Evolutionary conservation across 2,329 filamentous ascomycete genomes (phyloP).

Genomic region (Thelonectria blattea): DNA sequence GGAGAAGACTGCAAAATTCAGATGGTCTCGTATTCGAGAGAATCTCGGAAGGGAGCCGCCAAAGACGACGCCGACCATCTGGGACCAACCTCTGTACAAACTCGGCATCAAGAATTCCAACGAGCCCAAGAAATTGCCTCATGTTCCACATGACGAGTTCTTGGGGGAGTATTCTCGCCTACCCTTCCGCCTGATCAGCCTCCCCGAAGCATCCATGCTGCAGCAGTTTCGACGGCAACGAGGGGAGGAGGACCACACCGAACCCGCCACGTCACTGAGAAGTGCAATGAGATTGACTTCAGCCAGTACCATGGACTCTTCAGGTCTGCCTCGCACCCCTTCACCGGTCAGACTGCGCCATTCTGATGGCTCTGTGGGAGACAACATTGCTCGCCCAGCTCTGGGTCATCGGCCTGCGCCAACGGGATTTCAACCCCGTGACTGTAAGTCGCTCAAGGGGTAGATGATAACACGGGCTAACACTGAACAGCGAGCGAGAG

Average conservation of each 20-base stretch:
- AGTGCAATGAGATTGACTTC: slow-evolving; percentile 40
- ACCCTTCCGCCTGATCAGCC: slow-evolving; percentile 46
- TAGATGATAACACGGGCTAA: slow-evolving; percentile 4
- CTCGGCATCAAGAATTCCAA: slow-evolving; percentile 20
- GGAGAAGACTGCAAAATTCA: slow-evolving; percentile 22
- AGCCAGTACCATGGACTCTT: slow-evolving; percentile 40
- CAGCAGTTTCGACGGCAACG: slow-evolving; percentile 42
- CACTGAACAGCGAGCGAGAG: slow-evolving; percentile 28
- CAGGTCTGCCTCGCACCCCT: slow-evolving; percentile 36
- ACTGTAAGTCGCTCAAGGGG: slow-evolving; percentile 27
- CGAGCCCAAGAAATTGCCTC: slow-evolving; percentile 16
- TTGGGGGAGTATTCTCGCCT: slow-evolving; percentile 37
- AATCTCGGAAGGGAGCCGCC: slow-evolving; percentile 34
- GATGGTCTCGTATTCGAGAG: slow-evolving; percentile 37
- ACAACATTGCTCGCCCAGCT: slow-evolving; percentile 21
- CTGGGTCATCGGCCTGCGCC: slow-evolving; percentile 23
- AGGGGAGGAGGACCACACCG: slow-evolving; percentile 48
- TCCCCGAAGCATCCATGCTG: slow-evolving; percentile 45
- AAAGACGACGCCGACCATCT: slow-evolving; percentile 29
- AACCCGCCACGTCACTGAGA: slow-evolving; percentile 38
- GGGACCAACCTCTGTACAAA: slow-evolving; percentile 35
- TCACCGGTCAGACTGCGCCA: slow-evolving; percentile 27
- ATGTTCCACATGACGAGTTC: slow-evolving; percentile 34
- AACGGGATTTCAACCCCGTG: slow-evolving; percentile 15
- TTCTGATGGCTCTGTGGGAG: slow-evolving; percentile 7